These are phyloP conservation scores for Pythium phragmitis DNA, from an alignment of 352 stramenopile genomes.

Conservation along the genomic window DNA sequence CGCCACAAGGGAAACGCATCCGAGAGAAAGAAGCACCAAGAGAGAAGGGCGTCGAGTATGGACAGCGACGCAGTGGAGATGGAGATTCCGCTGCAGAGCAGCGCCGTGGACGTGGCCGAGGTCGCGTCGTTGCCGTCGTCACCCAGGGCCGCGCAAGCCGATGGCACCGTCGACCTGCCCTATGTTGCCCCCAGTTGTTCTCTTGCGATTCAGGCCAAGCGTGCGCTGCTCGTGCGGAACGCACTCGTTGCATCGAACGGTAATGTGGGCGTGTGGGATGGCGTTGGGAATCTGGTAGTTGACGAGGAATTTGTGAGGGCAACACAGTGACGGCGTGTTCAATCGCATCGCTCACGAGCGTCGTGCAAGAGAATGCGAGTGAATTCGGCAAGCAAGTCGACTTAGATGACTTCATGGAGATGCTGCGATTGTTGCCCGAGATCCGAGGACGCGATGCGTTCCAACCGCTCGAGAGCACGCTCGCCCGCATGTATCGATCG, in stretches of 20 bases:
- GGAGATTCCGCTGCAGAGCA: conserved; percentile 51
- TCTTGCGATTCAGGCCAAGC: conserved; percentile 70
- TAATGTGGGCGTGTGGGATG: conserved; percentile 19
- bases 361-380: conserved; percentile 36
- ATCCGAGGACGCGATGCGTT: conserved; percentile 60
- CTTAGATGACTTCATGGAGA: conserved; percentile 57
- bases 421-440: conserved; percentile 54
- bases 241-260: conserved; percentile 64
- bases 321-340: conserved; percentile 41
- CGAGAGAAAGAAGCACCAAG: background rate
- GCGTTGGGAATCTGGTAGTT: background rate
- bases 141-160: conserved; percentile 37
- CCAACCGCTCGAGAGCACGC: conserved; percentile 56
- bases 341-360: conserved; percentile 35
- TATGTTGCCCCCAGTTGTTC: conserved; percentile 57
- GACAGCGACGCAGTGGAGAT: conserved; percentile 15
- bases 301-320: background rate
- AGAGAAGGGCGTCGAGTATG: background rate
- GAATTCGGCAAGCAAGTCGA: conserved; percentile 30
- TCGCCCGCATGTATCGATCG: conserved; percentile 64
- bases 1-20: background rate
- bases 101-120: conserved; percentile 32
- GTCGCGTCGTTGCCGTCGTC: conserved; percentile 60
- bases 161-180: conserved; percentile 52
- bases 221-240: conserved; percentile 64